Conservation (phyloP, 768 basidiomycete species). For the Lentinula guzmanii region DNA sequence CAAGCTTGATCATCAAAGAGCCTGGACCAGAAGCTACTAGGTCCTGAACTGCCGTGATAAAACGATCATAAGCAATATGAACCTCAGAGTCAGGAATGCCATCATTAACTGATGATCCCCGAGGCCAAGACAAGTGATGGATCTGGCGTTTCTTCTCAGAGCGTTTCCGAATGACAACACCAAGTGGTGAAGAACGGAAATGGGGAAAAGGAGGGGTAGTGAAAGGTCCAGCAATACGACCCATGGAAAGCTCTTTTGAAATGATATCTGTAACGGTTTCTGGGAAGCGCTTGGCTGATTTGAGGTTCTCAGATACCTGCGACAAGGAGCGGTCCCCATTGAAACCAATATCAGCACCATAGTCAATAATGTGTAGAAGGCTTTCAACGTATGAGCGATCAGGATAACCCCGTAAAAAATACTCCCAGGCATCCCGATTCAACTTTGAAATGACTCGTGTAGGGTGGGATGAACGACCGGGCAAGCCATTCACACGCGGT, state of each 20-base stretch:
- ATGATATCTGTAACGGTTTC: conserved; percentile 5
- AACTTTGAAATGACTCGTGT: too few species aligned
- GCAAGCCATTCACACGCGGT: too few species aligned
- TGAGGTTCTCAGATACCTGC: conserved; percentile 16
- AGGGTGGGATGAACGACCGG: too few species aligned
- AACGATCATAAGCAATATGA: conserved; percentile 19
- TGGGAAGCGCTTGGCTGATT: conserved; percentile 14
- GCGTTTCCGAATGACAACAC: conserved; percentile 15
- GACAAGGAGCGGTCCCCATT: conserved; percentile 3
- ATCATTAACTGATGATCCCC: conserved; percentile 21
- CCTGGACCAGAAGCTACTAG: conserved; percentile 17
- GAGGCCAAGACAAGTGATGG: conserved; percentile 24
- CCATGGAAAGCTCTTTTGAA: conserved; percentile 2
- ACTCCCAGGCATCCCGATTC: not conserved
- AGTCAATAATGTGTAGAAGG: conserved; percentile 19
- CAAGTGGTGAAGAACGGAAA: conserved; percentile 20
- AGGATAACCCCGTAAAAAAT: too few species aligned
- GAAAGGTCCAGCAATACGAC: conserved; percentile 18
- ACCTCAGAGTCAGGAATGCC: conserved; percentile 19
- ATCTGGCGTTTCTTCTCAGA: conserved; percentile 17
- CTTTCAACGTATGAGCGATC: conserved; percentile 15
- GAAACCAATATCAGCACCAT: conserved; percentile 22
- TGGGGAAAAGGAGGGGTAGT: conserved; percentile 9
- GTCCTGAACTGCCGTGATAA: conserved; percentile 18
- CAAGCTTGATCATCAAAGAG: conserved; percentile 26